These are phyloP conservation scores for Penicillium steckii DNA, from an alignment of 495 filamentous ascomycete species.

Conservation along the genomic window DNA sequence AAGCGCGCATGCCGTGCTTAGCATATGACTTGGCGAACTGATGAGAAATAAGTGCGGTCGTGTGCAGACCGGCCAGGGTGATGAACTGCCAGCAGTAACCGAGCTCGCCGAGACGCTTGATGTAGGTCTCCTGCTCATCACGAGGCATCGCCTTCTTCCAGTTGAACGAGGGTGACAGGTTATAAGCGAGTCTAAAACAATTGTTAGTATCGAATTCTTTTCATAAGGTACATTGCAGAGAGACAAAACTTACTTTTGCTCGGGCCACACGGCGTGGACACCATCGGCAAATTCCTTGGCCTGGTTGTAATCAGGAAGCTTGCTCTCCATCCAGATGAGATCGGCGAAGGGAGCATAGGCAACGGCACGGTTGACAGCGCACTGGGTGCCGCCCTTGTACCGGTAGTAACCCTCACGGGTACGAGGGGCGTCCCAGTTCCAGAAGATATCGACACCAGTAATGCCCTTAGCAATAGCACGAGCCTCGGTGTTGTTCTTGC, in stretches of 20 bases:
- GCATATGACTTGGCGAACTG: conserved; percentile 82
- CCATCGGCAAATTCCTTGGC: conserved; percentile 93
- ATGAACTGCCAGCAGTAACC: conserved; percentile 99
- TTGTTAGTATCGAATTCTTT: conserved; percentile 5
- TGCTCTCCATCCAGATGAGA: conserved; percentile 99
- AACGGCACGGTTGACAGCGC: conserved; percentile 85
- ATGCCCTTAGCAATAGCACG: conserved; percentile 79
- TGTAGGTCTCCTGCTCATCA: conserved; percentile 95
- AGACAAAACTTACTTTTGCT: conserved; percentile 76
- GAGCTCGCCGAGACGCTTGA: conserved; percentile 77
- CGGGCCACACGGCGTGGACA: conserved; percentile 91
- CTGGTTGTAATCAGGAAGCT: conserved; percentile 88
- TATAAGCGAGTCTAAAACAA: conserved; percentile 75
- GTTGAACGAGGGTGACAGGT: conserved; percentile 98
- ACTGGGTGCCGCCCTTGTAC: conserved; percentile 86
- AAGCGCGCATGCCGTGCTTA: conserved; percentile 87
- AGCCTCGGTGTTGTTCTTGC: conserved; percentile 84
- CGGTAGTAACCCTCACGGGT: conserved; percentile 95
- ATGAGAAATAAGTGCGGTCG: conserved; percentile 85
- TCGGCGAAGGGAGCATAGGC: conserved; percentile 94
- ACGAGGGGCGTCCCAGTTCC: conserved; percentile 88
- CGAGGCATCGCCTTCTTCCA: conserved; percentile 97
- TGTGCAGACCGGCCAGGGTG: conserved; percentile 96
- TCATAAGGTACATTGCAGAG: no score
- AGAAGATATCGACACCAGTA: conserved; percentile 79